Evolutionary conservation across 768 basidiomycete genomes (phyloP), one percentile per base, ranked within the genome.

Genomic region (Auriscalpium microsporum): DNA sequence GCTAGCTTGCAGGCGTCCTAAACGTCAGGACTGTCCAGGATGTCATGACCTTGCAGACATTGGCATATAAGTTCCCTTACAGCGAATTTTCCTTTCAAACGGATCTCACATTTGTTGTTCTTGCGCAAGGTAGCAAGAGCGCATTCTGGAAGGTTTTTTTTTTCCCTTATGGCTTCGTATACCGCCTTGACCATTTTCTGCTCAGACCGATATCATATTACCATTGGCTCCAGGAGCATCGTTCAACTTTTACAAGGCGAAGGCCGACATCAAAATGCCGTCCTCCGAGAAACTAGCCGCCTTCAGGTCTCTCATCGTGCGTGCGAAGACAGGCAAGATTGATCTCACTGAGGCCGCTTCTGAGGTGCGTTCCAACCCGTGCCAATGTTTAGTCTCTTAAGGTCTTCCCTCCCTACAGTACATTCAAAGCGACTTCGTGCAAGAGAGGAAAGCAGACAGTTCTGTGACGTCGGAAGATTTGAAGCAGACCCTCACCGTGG

Each of bases 51-150:
- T 68, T 71, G 8, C 90, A 93, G 62, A 83, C 79, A 0, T 69
- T 91, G 33, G 77, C 82, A 21, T 93, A 92, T 64, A 67, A 76
- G 36, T 93, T 90, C 64, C 90, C 90, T 1, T 92, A 80, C 67
- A 86, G 82, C 64, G 74, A 66, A 55, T 91, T 86, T 66, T 68
- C 75, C 8, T 91, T 93, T 62, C 74, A 82, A 17, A 90, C 87
- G 0, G 87, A 90, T 61, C 68, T 87, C n/a, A 74, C 69, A n/a
- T 80, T 84, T 56, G 59, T 92, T 17, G 68, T 87, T 0, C 68
- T 86, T 10, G 75, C 77, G 42, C 77, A 84, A 56, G 87, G 89
- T 34, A 73, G 73, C 56, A 83, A 81, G 68, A 89, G 86, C 60
- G 73, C 84, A 2, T 84, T 93, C 63, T 86, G 90, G 67, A 75